Conservation (phyloP, 73 alveolate species). For the Paramecium sonneborni region DNA sequence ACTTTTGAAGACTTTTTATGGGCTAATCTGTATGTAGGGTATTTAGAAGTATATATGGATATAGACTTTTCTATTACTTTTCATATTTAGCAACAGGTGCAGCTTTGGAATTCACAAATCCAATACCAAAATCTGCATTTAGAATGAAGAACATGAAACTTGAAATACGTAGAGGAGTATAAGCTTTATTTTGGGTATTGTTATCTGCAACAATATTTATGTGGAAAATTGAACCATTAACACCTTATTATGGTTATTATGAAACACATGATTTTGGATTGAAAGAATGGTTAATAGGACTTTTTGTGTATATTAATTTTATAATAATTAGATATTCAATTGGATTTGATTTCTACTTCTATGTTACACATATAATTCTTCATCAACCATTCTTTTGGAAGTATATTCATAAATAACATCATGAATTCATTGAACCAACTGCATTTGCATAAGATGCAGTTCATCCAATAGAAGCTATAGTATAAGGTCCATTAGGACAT, state of each 20-base stretch:
- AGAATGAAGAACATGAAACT: constrained; percentile 51
- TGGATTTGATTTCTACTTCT: constrained; percentile 59
- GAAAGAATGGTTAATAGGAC: constrained; percentile 56
- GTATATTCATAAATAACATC: constrained; percentile 53
- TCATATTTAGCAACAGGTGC: constrained; percentile 58
- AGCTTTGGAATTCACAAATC: constrained; percentile 59
- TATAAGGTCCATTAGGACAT: constrained; percentile 66
- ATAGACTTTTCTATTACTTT: constrained; percentile 34
- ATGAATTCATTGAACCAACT: constrained; percentile 66
- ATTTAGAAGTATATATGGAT: neutral
- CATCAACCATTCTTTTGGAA: constrained; percentile 68
- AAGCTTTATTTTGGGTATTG: constrained; percentile 59
- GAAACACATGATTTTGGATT: constrained; percentile 58
- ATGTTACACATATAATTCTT: constrained; percentile 58
- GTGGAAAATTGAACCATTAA: constrained; percentile 59
- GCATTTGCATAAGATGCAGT: constrained; percentile 71
- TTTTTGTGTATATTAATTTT: neutral
- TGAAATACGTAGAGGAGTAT: constrained; percentile 49
- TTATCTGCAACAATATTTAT: constrained; percentile 51
- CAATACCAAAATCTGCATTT: constrained; percentile 54
- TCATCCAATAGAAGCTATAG: constrained; percentile 64
- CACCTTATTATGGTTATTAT: constrained; percentile 64
- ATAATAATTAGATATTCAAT: neutral
- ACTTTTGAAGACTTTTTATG: constrained; percentile 57
- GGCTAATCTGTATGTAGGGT: constrained; percentile 66